phyloP scores from a whole-genome alignment of 495 filamentous ascomycete species.

The Penicillium turbatum region DNA sequence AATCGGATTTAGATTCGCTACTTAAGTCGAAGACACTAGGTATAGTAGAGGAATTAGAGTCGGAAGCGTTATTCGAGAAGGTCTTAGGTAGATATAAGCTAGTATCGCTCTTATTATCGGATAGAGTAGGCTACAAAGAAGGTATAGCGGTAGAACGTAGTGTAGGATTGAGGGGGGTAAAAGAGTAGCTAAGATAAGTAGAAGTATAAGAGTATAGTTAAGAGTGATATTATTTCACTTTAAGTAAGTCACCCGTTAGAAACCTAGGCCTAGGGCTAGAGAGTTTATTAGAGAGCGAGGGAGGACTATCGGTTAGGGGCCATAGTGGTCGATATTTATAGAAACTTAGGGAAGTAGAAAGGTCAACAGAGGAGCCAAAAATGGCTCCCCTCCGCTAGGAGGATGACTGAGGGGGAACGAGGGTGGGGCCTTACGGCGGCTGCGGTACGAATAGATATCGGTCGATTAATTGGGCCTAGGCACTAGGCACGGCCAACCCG shows the following conservation, averaged over 20 bases:
- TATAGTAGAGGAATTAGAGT: conserved; percentile 10
- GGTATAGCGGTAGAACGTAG: conserved; percentile 3
- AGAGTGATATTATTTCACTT: conserved; percentile 5
- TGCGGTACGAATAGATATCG: not conserved
- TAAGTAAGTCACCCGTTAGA: conserved; percentile 5
- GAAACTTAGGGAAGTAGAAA: conserved; percentile 4
- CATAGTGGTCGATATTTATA: too few species aligned
- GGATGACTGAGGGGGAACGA: too few species aligned
- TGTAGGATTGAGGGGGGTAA: conserved; percentile 1
- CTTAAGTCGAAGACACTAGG: conserved; percentile 9
- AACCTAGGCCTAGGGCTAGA: conserved; percentile 2
- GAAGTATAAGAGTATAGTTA: conserved; percentile 5
- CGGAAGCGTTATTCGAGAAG: conserved; percentile 12
- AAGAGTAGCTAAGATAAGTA: conserved; percentile 6
- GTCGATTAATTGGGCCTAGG: conserved; percentile 11
- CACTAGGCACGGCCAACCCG: conserved; percentile 14
- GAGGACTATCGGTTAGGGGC: conserved; percentile 6
- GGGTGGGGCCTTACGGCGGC: not conserved
- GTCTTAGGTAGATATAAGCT: conserved; percentile 7
- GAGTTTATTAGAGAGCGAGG: conserved; percentile 9
- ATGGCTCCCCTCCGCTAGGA: conserved; percentile 1
- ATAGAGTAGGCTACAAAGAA: conserved; percentile 1
- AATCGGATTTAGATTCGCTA: conserved; percentile 17
- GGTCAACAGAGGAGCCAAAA: conserved; percentile 5
- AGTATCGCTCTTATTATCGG: conserved; percentile 11